Base-by-base conservation (phyloP, 345 rosid species). In the Brassica carinata region DNA sequence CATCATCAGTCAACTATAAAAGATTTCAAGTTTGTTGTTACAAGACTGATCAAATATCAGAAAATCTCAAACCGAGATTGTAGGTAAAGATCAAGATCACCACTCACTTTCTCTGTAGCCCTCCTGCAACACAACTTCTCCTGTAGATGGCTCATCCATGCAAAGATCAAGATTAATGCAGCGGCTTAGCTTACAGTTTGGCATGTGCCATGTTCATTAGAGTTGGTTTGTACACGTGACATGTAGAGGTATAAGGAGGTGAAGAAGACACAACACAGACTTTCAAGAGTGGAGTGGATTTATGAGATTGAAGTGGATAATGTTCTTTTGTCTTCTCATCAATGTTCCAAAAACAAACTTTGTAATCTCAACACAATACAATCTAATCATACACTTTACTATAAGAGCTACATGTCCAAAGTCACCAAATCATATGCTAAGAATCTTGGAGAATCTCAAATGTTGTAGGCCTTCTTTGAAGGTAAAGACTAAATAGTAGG, bases 71-170 rank as follows among this genome's bases (percentile, higher is more conserved):
- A 2, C 51, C 51, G 11, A 10, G 51, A 43, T 43, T 43, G 51
- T 61, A 48, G 33, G 51, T 1, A 23, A 33, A 66, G 63, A 67
- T 58, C 69, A 70, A 73, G 7, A 71, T 30, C 68, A 71, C 8
- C 8, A 71, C 70, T 77, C 53, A 91, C 98, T 89, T 84, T 89
- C 72, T 85, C 57, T 81, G 84, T 80, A 86, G 87, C 95, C 69
- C 70, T 85, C 40, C 26, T 23, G 26, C 26, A 23, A 23, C 26
- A 23, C 66, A 36, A 87, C 91, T 5, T 85, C 90, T 84, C 90
- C 97, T 0, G 84, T 34, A 61, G 94, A 83, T 34, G 74, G 66
- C 75, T 85, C 86, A 36, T 76, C 85, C 61, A 38, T 80, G 71
- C 26, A 23, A 23, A 23, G 26, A 23, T 23, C 26, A 23, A 4